Conservation (phyloP, 768 basidiomycete species). For the Lactarius tabidus region DNA sequence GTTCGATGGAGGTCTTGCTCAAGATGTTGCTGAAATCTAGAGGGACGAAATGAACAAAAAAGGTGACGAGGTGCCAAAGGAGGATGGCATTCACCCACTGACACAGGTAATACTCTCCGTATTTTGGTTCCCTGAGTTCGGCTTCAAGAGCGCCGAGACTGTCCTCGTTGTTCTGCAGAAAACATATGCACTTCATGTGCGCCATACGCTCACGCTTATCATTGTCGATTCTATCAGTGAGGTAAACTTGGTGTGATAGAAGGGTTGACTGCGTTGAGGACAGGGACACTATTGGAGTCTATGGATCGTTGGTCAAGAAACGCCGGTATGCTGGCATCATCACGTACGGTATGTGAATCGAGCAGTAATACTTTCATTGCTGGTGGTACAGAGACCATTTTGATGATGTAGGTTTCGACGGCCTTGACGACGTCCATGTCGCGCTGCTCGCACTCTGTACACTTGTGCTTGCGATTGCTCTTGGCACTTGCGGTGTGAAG, state of each 20-base stretch:
- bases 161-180: conserved; percentile 77
- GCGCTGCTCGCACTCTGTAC: neutral
- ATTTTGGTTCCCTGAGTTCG: conserved; percentile 87
- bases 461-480: neutral
- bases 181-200: conserved; percentile 97
- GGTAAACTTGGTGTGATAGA: conserved; percentile 92
- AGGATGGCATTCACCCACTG: conserved; percentile 67
- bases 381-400: conserved; percentile 77
- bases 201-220: conserved; percentile 85
- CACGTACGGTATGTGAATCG: conserved; percentile 84
- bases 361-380: conserved; percentile 96
- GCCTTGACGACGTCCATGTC: conserved; percentile 94
- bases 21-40: conserved; percentile 94
- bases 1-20: conserved; percentile 86
- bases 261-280: conserved; percentile 92
- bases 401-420: conserved; percentile 88
- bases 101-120: conserved; percentile 99
- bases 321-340: neutral
- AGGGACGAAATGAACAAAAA: conserved; percentile 6
- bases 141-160: conserved; percentile 78
- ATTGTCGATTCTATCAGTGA: conserved; percentile 98
- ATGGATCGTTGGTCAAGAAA: neutral
- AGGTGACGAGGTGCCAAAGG: conserved; percentile 10
- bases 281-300: conserved; percentile 95
- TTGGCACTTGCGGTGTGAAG: neutral